Conservation (phyloP, 768 basidiomycete species). For the Naematelia aurantialba region DNA sequence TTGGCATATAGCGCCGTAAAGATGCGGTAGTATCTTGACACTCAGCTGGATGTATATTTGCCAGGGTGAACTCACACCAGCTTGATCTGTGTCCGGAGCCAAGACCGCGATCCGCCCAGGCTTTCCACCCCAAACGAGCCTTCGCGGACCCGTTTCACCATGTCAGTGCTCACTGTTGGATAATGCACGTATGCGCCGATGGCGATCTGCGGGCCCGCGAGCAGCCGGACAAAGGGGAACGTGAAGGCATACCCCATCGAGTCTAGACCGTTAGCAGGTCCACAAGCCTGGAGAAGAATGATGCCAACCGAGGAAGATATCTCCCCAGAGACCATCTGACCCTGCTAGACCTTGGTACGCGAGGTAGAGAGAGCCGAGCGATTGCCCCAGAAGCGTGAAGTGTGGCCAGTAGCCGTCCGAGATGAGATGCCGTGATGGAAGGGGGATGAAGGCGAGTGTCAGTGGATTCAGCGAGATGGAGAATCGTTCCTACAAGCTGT, state of each 20-base stretch:
- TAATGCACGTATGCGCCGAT: conserved; percentile 93
- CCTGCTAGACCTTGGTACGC: conserved; percentile 71
- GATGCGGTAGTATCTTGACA: conserved; percentile 73
- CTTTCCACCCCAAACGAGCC: conserved; percentile 65
- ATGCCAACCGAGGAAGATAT: conserved; percentile 78
- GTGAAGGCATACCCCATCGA: conserved; percentile 98
- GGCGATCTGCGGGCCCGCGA: conserved; percentile 59
- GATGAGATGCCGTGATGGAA: conserved; percentile 65
- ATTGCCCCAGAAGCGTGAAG: conserved; percentile 92
- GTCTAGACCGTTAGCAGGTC: conserved; percentile 58
- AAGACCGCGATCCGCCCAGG: conserved; percentile 59
- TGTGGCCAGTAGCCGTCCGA: conserved; percentile 78
- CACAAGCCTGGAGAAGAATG: not conserved
- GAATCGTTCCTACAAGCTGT: conserved; percentile 63
- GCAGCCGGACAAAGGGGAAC: conserved; percentile 67
- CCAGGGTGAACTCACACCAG: conserved; percentile 56
- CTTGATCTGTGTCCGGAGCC: conserved; percentile 60
- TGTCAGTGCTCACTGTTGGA: conserved; percentile 90
- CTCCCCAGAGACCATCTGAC: conserved; percentile 65
- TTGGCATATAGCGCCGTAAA: conserved; percentile 79
- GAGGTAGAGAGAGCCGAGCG: conserved; percentile 76
- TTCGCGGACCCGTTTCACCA: conserved; percentile 73
- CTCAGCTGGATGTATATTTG: conserved; percentile 4
- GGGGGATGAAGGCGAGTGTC: conserved; percentile 75
- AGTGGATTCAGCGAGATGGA: conserved; percentile 66